Conservation (phyloP, 805 yeast species). For the Saturnispora saitoi region DNA sequence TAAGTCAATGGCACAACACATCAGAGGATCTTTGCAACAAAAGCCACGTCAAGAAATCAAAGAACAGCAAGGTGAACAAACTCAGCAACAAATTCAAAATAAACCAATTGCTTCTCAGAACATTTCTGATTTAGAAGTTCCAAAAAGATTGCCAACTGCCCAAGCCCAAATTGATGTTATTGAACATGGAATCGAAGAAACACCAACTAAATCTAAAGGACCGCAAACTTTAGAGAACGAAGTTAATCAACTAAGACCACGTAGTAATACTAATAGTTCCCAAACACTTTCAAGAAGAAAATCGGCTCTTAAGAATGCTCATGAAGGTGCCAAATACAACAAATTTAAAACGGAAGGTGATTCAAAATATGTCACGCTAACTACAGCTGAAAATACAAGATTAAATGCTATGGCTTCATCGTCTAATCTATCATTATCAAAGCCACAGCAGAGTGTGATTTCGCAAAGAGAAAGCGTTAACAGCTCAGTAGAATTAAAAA, state of each 20-base stretch:
- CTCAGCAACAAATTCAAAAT: neutral
- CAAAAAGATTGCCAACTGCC: constrained; percentile 24
- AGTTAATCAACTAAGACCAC: neutral
- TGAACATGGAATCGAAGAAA: neutral
- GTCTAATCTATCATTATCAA: neutral
- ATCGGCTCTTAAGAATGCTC: constrained; percentile 40
- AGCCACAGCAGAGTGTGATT: neutral
- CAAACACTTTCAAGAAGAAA: constrained; percentile 23
- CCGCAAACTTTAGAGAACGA: neutral
- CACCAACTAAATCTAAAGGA: constrained; percentile 1
- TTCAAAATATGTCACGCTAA: constrained; percentile 54
- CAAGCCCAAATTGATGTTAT: constrained; percentile 12
- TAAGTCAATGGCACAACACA: constrained; percentile 37
- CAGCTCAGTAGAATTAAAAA: neutral
- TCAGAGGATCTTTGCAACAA: constrained; percentile 29
- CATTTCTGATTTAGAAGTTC: constrained; percentile 17
- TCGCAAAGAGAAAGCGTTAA: neutral
- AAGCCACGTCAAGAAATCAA: neutral
- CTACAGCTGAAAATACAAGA: constrained; percentile 76
- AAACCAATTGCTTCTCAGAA: neutral
- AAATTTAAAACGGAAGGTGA: constrained; percentile 31
- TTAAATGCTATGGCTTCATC: constrained; percentile 52
- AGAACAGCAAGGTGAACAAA: neutral
- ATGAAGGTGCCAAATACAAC: constrained; percentile 20
- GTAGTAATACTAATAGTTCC: neutral